Evolutionary conservation across 805 yeast genomes (phyloP), one percentile per base, ranked within the genome.

Genomic region (Cyberlindnera petersonii): DNA sequence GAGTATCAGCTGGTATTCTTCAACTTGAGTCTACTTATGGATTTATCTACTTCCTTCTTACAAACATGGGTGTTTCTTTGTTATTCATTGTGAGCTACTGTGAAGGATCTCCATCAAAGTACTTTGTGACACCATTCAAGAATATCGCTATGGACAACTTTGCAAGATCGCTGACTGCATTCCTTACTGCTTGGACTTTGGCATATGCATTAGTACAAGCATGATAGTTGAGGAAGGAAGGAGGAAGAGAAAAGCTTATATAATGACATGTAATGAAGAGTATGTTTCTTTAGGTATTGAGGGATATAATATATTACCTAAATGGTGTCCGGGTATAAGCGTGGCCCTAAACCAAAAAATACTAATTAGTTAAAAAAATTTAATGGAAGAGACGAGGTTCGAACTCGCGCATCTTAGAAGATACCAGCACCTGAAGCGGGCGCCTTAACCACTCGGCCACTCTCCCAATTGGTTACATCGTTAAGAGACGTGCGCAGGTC

Each of bases 381-480:
- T 44, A 44, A 19, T 61, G 66, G 61, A 64, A 60, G 64, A 63
- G 61, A 60, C 59, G 67, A 64, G 67, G 62, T 63, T 63, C 66
- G 67, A 63, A 63, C 68, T 64, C 68, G 59, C 63, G 68, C 68
- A 63, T 63, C 68, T 67, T 42, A 31, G 66, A 45, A 63, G 69
- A 64, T 64, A 64, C 61, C 66, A 63, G 69, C 63, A 63, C 68
- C 68, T 63, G 63, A 63, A 63, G 63, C 68, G 62, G 65, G 60
- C 68, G 68, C 68, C 68, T 63, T 63, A 62, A 63, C 68, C 68
- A 63, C 68, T 63, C 68, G 68, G 68, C 68, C 68, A 63, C 64
- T 60, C 65, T 59, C 67, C 46, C 42, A 35, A 11, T 21, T 4
- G 29, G 16, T 29, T 17, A 32, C 19, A 20, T 4, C 9, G 6